These are phyloP conservation scores for Golubevia pallescens DNA, from an alignment of 1,284 basidiomycete genomes.

Conservation along the genomic window DNA sequence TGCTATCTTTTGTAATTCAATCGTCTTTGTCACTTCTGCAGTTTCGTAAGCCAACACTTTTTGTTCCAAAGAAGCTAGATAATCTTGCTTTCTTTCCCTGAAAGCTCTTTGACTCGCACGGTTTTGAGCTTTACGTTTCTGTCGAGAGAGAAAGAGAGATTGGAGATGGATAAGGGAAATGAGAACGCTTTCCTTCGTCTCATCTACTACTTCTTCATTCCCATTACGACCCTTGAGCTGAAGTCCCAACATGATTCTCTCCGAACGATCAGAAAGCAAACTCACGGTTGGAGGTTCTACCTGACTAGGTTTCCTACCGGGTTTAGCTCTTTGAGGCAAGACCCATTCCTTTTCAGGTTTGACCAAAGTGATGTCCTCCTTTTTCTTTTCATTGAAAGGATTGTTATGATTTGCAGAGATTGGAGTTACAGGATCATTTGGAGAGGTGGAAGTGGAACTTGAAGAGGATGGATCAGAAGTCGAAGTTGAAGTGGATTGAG, in stretches of 20 bases:
- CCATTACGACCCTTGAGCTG: background rate
- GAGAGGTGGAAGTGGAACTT: no score
- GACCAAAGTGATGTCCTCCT: constrained; percentile 24
- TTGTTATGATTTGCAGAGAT: no score
- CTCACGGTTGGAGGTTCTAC: constrained; percentile 47
- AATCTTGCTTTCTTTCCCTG: constrained; percentile 46
- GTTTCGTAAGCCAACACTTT: constrained; percentile 55
- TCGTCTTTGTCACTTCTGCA: constrained; percentile 41
- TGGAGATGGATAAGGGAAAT: no score
- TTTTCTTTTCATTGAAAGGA: constrained; percentile 8
- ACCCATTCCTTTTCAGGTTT: constrained; percentile 59
- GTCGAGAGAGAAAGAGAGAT: background rate
- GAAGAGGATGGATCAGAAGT: no score
- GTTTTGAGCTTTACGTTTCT: constrained; percentile 60
- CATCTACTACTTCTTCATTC: no score
- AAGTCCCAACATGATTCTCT: background rate
- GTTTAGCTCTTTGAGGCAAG: constrained; percentile 56
- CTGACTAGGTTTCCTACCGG: constrained; percentile 58
- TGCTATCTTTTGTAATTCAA: constrained; percentile 54
- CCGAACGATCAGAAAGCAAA: background rate
- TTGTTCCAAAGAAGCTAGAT: constrained; percentile 42
- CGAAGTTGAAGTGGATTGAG: no score
- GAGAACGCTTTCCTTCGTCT: no score
- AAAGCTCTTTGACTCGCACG: constrained; percentile 53
- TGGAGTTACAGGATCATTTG: no score